Base-by-base conservation (phyloP, 2,329 filamentous ascomycete genomes). In the Aspergillus phoenicis region DNA sequence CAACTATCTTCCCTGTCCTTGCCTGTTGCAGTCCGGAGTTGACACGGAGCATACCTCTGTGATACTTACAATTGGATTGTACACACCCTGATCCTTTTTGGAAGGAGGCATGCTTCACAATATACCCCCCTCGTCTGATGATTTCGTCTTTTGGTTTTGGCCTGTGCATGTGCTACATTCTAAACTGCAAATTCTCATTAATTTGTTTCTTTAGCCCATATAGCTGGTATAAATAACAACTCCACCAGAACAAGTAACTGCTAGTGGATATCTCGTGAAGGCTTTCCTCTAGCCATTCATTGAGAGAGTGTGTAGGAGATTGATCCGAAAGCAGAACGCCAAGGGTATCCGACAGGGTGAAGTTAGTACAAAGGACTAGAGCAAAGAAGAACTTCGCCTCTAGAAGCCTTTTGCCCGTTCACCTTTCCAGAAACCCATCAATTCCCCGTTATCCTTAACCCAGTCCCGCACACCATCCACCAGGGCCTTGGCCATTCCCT, bases 401-500 rank as follows among this genome's bases (percentile, higher is more conserved):
- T 67, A 79, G 61, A 81, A 79, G 51, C 76, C 68, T 67, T 83
- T 82, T 52, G 83, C 83, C 64, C 80, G 81, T 61, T 87, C 85
- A 2, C 84, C 84, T 66, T 81, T 83, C 85, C 85, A 87, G 43
- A 87, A 77, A 0, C 87, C 87, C 82, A 89, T 82, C 28, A 87
- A 71, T 68, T 87, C 84, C 2, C 85, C 86, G 24, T 83, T 88
- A 71, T 88, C 86, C 1, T 81, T 81, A 8, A 86, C 80, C 85
- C 85, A 89, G 36, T 86, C 84, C 62, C 81, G 79, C 26, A 85
- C 80, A 30, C 83, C 80, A 66, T 85, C 85, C 8, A 89, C 85
- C 60, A 85, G 80, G 13, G 84, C 85, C 72, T 88, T 89, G 11
- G 86, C 87, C 83, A 89, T 85, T 30, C 83, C 83, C 58, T 83